These are phyloP conservation scores for Sporothrix schenckii DNA, from an alignment of 2,329 filamentous ascomycete genomes.

Conservation along the genomic window DNA sequence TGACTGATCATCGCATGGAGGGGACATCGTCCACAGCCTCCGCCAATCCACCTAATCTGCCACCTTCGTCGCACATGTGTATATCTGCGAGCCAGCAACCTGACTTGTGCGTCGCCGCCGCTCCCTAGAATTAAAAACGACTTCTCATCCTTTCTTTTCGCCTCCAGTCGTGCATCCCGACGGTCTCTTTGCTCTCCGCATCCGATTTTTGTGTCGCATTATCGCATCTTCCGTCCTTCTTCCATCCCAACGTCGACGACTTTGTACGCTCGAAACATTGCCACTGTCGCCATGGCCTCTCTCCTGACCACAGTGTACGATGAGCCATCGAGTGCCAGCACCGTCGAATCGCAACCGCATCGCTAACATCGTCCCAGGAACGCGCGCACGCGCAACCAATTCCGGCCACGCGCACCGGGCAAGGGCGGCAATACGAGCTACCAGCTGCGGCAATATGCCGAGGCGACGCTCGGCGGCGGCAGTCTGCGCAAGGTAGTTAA, in stretches of 20 bases:
- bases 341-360: background rate
- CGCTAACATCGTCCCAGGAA: constrained; percentile 58
- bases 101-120: background rate
- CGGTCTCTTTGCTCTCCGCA: background rate
- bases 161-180: background rate
- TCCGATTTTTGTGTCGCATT: background rate
- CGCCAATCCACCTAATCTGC: background rate
- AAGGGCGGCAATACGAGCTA: constrained; percentile 85
- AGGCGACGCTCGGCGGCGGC: constrained; percentile 92
- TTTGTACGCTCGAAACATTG: background rate
- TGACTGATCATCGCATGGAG: constrained; percentile 4
- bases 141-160: background rate
- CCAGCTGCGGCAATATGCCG: constrained; percentile 96
- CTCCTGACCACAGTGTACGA: constrained; percentile 42
- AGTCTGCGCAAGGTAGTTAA: constrained; percentile 96
- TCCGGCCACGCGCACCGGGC: constrained; percentile 80
- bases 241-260: background rate
- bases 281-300: constrained; percentile 35
- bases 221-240: background rate
- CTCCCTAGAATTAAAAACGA: constrained; percentile 4
- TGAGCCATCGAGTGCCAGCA: background rate
- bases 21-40: background rate
- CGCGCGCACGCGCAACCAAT: constrained; percentile 84
- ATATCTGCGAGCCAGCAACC: background rate
- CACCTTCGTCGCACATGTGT: constrained; percentile 7